Evolutionary conservation across 2,329 filamentous ascomycete genomes (phyloP), one percentile per base, ranked within the genome.

Genomic region (Phialemoniopsis sp.): DNA sequence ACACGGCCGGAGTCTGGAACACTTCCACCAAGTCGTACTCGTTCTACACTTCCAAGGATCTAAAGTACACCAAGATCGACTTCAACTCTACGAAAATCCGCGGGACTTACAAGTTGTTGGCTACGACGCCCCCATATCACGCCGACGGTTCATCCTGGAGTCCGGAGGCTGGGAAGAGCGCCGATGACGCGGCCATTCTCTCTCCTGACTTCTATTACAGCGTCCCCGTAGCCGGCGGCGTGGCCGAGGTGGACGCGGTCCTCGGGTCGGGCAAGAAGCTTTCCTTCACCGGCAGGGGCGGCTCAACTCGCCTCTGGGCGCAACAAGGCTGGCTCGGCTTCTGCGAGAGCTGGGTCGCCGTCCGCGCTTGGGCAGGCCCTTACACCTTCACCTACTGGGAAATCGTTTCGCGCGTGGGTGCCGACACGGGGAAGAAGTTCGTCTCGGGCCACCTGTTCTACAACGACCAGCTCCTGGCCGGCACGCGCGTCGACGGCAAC

Each of bases 201-300:
- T 34, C 38, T 4, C 38, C 38, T 3, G 38, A 29, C 10, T 19
- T 40, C 21, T 35, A 40, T 13, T 40, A 40, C 33, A 34, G 32
- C 32, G 32, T 40, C 21, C 32, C 38, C n/a, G 32, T 40, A 13
- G 38, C 29, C 18, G 29, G 38, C 32, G 38, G 38, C 32, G 38
- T 35, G 38, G 18, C 35, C 14, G 38, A 35, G 21, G 32, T 40
- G 19, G 32, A 40, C 26, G 28, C 38, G 13, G 19, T 36, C 5
- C 13, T 36, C 10, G 19, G 19, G 18, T 28, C 19, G 17, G 34
- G 34, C 21, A 36, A 29, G 19, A 36, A 29, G 34, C 21, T 36
- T 4, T 13, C 13, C 34, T 36, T 36, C 21, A 28, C 10, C 15
- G 34, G 34, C 34, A 18, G 34, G 15, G 34, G 34, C 15, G 34